Evolutionary conservation across 495 filamentous ascomycete species (phyloP).

Genomic region (Aspergillus baeticus): DNA sequence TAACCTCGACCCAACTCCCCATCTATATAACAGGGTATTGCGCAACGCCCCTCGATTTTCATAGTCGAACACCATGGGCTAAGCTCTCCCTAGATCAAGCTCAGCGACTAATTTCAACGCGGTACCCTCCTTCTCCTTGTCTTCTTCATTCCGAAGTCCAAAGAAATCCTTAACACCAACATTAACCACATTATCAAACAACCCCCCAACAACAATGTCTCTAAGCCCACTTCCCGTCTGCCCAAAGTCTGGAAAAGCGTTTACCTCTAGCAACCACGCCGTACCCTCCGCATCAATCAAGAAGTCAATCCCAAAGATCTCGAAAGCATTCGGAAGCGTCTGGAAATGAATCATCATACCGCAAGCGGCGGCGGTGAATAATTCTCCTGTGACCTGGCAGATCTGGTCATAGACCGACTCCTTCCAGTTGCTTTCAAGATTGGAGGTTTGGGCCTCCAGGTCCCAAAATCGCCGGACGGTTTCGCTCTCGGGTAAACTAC

Average conservation of each 20-base stretch:
- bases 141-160: constrained; percentile 25
- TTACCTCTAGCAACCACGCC: constrained; percentile 85
- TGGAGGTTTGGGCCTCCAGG: constrained; percentile 45
- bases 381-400: constrained; percentile 63
- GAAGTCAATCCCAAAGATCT: constrained; percentile 91
- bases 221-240: constrained; percentile 79
- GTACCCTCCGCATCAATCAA: constrained; percentile 65
- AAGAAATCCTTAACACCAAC: constrained; percentile 66
- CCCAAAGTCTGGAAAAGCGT: constrained; percentile 91
- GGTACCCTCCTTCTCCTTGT: constrained; percentile 27
- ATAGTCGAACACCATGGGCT: not conserved
- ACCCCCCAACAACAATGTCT: constrained; percentile 61
- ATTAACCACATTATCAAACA: constrained; percentile 73
- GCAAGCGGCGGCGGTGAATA: constrained; percentile 81
- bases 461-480: constrained; percentile 71
- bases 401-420: constrained; percentile 71
- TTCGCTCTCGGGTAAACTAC: constrained; percentile 49
- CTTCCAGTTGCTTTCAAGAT: constrained; percentile 49
- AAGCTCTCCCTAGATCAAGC: constrained; percentile 57
- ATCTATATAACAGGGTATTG: not conserved
- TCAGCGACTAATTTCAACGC: constrained; percentile 56
- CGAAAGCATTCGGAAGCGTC: constrained; percentile 80
- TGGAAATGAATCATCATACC: constrained; percentile 90
- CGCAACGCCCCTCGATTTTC: not conserved
- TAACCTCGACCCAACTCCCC: not conserved